Percentiles rank a stretch among this genome's conserved stretches.
Conservation (phyloP, 768 basidiomycete genomes). For the Glaciozyma antarctica region DNA sequence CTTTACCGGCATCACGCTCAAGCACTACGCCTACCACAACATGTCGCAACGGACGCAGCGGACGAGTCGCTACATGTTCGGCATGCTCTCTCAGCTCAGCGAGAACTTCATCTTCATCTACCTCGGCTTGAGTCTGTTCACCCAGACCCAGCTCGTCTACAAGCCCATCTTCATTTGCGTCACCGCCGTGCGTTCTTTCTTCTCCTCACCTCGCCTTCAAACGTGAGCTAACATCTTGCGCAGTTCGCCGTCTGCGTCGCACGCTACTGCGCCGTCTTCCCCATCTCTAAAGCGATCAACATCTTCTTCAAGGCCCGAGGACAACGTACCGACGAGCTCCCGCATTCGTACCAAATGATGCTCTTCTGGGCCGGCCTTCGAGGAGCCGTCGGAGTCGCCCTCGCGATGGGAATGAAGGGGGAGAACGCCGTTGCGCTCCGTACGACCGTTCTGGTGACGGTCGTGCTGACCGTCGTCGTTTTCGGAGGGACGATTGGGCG, state of each 20-base stretch:
- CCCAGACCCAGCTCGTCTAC: conserved; percentile 67
- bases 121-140: conserved; percentile 94
- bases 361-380: conserved; percentile 96
- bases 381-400: conserved; percentile 93
- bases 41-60: conserved; percentile 93
- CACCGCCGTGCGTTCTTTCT: conserved; percentile 50
- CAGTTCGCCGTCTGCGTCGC: conserved; percentile 80
- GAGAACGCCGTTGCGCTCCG: conserved; percentile 75
- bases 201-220: neutral
- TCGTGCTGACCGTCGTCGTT: conserved; percentile 83
- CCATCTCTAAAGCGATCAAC: conserved; percentile 88
- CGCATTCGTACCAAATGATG: conserved; percentile 99
- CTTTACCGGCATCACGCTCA: conserved; percentile 97
- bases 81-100: conserved; percentile 81
- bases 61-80: conserved; percentile 90
- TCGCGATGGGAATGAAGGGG: conserved; percentile 94
- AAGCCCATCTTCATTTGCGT: conserved; percentile 92
- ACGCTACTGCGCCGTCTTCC: conserved; percentile 91
- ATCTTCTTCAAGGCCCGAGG: conserved; percentile 78
- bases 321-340: conserved; percentile 78
- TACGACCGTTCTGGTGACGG: conserved; percentile 88
- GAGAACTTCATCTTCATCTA: conserved; percentile 99
- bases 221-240: neutral
- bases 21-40: conserved; percentile 99
- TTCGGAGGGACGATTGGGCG: conserved; percentile 96